phyloP scores from a whole-genome alignment of 2,329 filamentous ascomycete species.

The Neonectria hederae region DNA sequence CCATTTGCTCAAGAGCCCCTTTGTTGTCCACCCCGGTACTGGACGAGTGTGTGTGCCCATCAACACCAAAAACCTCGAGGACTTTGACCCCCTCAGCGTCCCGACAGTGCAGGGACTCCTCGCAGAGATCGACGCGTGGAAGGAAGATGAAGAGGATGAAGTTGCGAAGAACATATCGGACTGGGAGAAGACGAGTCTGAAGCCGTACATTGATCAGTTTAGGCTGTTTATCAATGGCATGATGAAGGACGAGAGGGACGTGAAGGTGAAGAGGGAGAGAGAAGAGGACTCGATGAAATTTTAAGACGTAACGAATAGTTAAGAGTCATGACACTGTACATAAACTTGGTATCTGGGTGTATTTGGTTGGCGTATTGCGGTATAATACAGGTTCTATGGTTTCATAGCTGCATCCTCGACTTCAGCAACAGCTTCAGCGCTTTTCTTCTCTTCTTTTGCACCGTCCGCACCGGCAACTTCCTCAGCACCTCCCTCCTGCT shows the following conservation, averaged over 20 bases:
- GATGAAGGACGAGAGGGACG: slow-evolving; percentile 77
- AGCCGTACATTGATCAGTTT: slow-evolving; percentile 92
- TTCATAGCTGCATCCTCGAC: slow-evolving; percentile 19
- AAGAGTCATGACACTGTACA: slow-evolving; percentile 32
- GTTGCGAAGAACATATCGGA: slow-evolving; percentile 67
- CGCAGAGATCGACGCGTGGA: slow-evolving; percentile 86
- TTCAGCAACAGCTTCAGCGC: slow-evolving; percentile 40
- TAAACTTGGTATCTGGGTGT: slow-evolving; percentile 30
- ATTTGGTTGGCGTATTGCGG: slow-evolving; percentile 33
- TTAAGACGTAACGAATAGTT: slow-evolving; percentile 41
- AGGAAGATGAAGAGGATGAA: slow-evolving; percentile 56
- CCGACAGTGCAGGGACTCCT: slow-evolving; percentile 87
- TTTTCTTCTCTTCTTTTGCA: slow-evolving; percentile 31
- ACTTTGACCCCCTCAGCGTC: slow-evolving; percentile 88
- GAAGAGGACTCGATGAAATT: slow-evolving; percentile 65
- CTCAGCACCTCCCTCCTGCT: slow-evolving; percentile 44
- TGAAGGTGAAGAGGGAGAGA: slow-evolving; percentile 64
- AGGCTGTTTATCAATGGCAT: slow-evolving; percentile 80
- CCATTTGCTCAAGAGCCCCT: slow-evolving; percentile 96
- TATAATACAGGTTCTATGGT: slow-evolving; percentile 31
- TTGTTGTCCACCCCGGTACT: slow-evolving; percentile 95
- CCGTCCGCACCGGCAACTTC: slow-evolving; percentile 24
- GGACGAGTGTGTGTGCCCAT: slow-evolving; percentile 96
- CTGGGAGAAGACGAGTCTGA: slow-evolving; percentile 97
- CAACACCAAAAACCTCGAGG: slow-evolving; percentile 75